A percentile compares a stretch with the other conserved stretches of the same genome.
phyloP scores from a whole-genome alignment of 2,329 filamentous ascomycete species.

The Geoglossum cookeanum region DNA sequence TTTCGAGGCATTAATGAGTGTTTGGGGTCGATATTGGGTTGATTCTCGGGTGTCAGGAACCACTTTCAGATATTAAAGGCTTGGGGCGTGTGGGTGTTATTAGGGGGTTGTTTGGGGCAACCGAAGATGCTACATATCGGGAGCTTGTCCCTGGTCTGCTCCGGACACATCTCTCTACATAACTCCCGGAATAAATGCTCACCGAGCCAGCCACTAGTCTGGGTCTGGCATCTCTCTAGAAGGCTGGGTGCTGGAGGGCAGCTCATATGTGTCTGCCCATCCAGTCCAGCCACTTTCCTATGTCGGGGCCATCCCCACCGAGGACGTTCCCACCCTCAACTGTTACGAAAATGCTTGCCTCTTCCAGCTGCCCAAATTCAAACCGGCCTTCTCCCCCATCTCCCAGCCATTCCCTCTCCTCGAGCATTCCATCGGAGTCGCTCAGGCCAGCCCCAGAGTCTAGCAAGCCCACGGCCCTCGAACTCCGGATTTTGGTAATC shows the following conservation, averaged over 20 bases:
- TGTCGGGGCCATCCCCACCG: constrained; percentile 43
- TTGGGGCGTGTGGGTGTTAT: too few relatives aligned
- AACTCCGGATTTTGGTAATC: constrained; percentile 56
- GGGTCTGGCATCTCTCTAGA: neutral
- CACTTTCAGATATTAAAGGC: too few relatives aligned
- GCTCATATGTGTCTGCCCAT: constrained; percentile 55
- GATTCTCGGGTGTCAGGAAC: too few relatives aligned
- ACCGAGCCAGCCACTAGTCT: neutral
- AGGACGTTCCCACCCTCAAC: constrained; percentile 56
- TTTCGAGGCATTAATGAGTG: too few relatives aligned
- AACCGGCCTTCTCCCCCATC: constrained; percentile 63
- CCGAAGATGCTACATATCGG: too few relatives aligned
- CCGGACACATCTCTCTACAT: too few relatives aligned
- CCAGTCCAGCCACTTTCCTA: constrained; percentile 82
- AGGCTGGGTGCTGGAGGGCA: neutral
- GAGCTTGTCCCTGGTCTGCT: too few relatives aligned
- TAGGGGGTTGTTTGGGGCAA: too few relatives aligned
- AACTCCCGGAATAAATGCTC: neutral
- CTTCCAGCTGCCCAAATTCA: constrained; percentile 61
- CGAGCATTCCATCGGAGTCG: constrained; percentile 33
- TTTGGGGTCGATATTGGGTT: too few relatives aligned
- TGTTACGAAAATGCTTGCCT: constrained; percentile 62
- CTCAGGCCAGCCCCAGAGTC: constrained; percentile 59
- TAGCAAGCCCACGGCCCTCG: constrained; percentile 61
- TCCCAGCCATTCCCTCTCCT: constrained; percentile 71